Evolutionary conservation across 2,329 filamentous ascomycete genomes (phyloP).

Genomic region (Ophiostoma ulmi): DNA sequence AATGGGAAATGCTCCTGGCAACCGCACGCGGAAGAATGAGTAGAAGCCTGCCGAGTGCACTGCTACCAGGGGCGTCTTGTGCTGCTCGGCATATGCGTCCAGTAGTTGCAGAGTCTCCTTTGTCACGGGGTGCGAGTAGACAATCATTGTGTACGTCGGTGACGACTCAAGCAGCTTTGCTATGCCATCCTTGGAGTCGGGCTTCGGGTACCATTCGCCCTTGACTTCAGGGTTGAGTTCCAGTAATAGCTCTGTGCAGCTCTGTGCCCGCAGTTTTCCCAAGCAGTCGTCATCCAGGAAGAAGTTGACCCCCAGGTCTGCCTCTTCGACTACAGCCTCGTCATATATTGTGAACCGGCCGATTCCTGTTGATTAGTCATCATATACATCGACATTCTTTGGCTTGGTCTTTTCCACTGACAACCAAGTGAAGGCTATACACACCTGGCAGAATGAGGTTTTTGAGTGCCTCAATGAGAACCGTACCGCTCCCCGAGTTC

Average conservation of each 20-base stretch:
- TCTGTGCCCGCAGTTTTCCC: constrained; percentile 71
- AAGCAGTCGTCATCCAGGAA: constrained; percentile 78
- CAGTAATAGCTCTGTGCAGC: constrained; percentile 67
- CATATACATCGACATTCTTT: neutral
- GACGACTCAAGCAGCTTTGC: constrained; percentile 38
- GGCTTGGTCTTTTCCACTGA: neutral
- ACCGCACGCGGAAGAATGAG: constrained; percentile 73
- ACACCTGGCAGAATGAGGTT: constrained; percentile 78
- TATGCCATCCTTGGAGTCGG: constrained; percentile 24
- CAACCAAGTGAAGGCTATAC: neutral
- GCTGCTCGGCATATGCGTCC: constrained; percentile 45
- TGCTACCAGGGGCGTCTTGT: constrained; percentile 69
- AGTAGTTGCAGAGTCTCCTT: constrained; percentile 43
- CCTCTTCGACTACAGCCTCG: constrained; percentile 66
- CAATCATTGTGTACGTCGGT: constrained; percentile 48
- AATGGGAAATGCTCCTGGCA: constrained; percentile 79
- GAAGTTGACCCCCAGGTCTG: constrained; percentile 93
- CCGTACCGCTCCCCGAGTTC: constrained; percentile 80
- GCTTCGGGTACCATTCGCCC: constrained; percentile 61
- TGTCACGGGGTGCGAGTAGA: constrained; percentile 50
- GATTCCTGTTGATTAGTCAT: constrained; percentile 53
- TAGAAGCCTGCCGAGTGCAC: constrained; percentile 91
- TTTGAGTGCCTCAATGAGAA: constrained; percentile 87
- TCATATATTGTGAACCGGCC: constrained; percentile 91
- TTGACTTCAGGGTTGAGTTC: constrained; percentile 92